phyloP scores from a whole-genome alignment of 805 yeast genomes.

The Nakazawaea peltata region DNA sequence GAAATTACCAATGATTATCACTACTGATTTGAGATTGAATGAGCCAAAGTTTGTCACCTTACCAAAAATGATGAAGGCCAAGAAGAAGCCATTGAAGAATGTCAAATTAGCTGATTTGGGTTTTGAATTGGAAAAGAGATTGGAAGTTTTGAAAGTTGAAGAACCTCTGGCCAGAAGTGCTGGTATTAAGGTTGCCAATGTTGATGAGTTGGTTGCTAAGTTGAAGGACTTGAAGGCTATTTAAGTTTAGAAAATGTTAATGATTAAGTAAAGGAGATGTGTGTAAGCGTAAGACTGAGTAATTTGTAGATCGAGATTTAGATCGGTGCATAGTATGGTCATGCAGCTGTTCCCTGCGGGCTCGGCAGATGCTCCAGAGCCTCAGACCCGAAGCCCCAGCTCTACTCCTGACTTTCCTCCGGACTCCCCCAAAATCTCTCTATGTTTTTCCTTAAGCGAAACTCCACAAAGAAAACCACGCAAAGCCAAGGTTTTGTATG shows the following conservation, averaged over 20 bases:
- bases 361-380: too few relatives aligned
- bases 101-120: constrained; percentile 57
- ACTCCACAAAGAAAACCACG: too few relatives aligned
- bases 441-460: too few relatives aligned
- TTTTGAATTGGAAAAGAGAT: constrained; percentile 53
- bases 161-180: constrained; percentile 83
- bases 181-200: constrained; percentile 72
- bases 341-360: too few relatives aligned
- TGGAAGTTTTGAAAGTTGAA: constrained; percentile 63
- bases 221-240: constrained; percentile 72
- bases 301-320: too few relatives aligned
- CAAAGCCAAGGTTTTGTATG: too few relatives aligned
- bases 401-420: too few relatives aligned
- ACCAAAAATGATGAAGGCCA: constrained; percentile 97
- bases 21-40: constrained; percentile 90
- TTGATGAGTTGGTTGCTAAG: constrained; percentile 74
- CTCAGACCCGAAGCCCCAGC: too few relatives aligned
- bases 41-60: constrained; percentile 94
- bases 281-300: too few relatives aligned
- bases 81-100: constrained; percentile 84
- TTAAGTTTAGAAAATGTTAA: constrained; percentile 25
- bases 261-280: too few relatives aligned
- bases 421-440: too few relatives aligned
- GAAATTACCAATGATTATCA: constrained; percentile 74
- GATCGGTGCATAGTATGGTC: too few relatives aligned